phyloP scores from a whole-genome alignment of 2,329 filamentous ascomycete genomes.

The Pseudocercospora vitis region DNA sequence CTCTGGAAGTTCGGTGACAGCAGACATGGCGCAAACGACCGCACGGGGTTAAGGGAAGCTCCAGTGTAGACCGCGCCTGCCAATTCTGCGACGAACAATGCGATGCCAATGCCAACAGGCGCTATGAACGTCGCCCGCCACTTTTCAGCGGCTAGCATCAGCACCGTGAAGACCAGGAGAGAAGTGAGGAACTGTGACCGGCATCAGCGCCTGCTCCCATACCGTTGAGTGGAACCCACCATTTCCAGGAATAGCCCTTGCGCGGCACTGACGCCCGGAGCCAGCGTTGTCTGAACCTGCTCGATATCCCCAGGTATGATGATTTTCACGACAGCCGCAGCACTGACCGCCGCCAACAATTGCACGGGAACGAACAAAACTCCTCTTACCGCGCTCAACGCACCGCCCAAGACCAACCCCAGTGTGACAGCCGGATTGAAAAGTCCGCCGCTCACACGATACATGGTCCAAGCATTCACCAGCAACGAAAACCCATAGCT shows the following conservation, averaged over 20 bases:
- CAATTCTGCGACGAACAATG: conserved; percentile 27
- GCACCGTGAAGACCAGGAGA: conserved; percentile 34
- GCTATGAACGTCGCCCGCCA: conserved; percentile 34
- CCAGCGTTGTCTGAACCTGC: conserved; percentile 32
- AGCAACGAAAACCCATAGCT: conserved; percentile 35
- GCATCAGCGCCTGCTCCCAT: background rate
- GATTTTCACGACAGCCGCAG: conserved; percentile 33
- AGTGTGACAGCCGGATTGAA: conserved; percentile 38
- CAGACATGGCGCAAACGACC: conserved; percentile 36
- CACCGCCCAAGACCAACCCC: conserved; percentile 32
- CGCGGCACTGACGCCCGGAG: conserved; percentile 28
- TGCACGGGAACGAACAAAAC: conserved; percentile 34
- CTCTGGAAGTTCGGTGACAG: conserved; percentile 30
- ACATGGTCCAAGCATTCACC: conserved; percentile 37
- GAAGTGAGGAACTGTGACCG: conserved; percentile 33
- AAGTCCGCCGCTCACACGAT: conserved; percentile 35
- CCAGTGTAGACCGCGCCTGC: conserved; percentile 35
- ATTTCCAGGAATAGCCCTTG: conserved; percentile 39
- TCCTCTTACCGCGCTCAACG: conserved; percentile 29
- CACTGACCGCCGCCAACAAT: conserved; percentile 35
- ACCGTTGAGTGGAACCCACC: conserved; percentile 19
- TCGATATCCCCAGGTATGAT: conserved; percentile 36
- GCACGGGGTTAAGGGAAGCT: conserved; percentile 37
- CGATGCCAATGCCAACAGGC: conserved; percentile 29
- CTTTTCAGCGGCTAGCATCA: conserved; percentile 40